A percentile compares a stretch with the other conserved stretches of the same genome.
phyloP scores from a whole-genome alignment of 2,329 filamentous ascomycete genomes.

The Proliferodiscus dingleyae region DNA sequence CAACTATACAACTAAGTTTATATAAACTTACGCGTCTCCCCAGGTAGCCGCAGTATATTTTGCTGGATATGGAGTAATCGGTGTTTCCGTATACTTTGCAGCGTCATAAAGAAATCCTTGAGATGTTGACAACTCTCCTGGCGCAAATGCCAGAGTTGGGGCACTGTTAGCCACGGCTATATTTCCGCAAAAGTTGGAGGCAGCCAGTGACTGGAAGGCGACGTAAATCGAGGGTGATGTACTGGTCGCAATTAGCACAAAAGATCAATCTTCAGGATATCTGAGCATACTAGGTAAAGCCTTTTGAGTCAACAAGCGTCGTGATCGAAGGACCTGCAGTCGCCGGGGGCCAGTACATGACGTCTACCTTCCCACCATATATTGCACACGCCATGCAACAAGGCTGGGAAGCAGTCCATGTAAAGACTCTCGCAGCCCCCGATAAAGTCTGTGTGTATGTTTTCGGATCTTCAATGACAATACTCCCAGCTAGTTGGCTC shows the following conservation, averaged over 20 bases:
- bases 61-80: neutral
- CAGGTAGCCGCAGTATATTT: neutral
- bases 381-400: neutral
- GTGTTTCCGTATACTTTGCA: neutral
- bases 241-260: neutral
- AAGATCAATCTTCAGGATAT: too few relatives aligned
- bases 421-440: neutral
- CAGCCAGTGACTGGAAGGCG: neutral
- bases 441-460: neutral
- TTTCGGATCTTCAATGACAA: neutral
- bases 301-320: neutral
- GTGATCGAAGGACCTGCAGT: neutral
- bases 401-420: neutral
- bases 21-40: neutral
- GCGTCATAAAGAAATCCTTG: neutral
- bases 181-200: constrained; percentile 1
- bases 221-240: neutral
- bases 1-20: too few relatives aligned
- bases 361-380: neutral
- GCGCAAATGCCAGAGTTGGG: neutral
- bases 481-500: neutral
- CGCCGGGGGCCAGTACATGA: neutral
- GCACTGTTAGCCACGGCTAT: neutral
- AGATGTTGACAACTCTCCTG: neutral
- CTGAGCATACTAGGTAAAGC: neutral